phyloP scores from a whole-genome alignment of 2,329 filamentous ascomycete genomes.

The Phaeosphaeria sp. region DNA sequence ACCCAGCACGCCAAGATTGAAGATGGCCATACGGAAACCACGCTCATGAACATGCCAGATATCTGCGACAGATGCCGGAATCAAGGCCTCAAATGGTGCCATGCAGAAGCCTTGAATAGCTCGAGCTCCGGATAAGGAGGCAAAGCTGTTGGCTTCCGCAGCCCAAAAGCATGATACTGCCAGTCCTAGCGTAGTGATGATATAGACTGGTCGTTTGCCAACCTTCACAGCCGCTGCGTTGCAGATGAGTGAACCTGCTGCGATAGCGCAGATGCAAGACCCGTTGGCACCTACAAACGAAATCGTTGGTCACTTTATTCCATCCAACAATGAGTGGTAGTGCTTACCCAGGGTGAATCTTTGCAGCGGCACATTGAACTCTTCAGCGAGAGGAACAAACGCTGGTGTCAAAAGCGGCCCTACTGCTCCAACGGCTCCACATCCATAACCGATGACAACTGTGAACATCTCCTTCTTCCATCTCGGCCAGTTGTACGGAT shows the following conservation, averaged over 20 bases:
- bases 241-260: slow-evolving; percentile 24
- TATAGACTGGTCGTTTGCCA: slow-evolving; percentile 28
- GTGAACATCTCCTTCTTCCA: slow-evolving; percentile 38
- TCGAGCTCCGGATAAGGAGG: slow-evolving; percentile 25
- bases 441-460: slow-evolving; percentile 28
- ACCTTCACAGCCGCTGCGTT: slow-evolving; percentile 31
- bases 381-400: slow-evolving; percentile 25
- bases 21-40: slow-evolving; percentile 30
- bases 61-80: slow-evolving; percentile 31
- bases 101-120: slow-evolving; percentile 30
- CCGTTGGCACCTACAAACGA: slow-evolving; percentile 27
- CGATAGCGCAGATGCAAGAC: slow-evolving; percentile 27
- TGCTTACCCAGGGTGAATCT: slow-evolving; percentile 12
- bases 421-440: slow-evolving; percentile 32
- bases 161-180: slow-evolving; percentile 31
- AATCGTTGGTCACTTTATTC: background rate
- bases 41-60: slow-evolving; percentile 34
- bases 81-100: slow-evolving; percentile 33
- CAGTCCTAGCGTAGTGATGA: slow-evolving; percentile 26
- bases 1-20: slow-evolving; percentile 32
- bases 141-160: slow-evolving; percentile 28
- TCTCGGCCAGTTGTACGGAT: slow-evolving; percentile 60
- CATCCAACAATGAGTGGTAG: background rate
- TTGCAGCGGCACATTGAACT: slow-evolving; percentile 27
- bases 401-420: slow-evolving; percentile 31